Base-by-base conservation (phyloP, 768 basidiomycete species). In the Artomyces pyxidatus region DNA sequence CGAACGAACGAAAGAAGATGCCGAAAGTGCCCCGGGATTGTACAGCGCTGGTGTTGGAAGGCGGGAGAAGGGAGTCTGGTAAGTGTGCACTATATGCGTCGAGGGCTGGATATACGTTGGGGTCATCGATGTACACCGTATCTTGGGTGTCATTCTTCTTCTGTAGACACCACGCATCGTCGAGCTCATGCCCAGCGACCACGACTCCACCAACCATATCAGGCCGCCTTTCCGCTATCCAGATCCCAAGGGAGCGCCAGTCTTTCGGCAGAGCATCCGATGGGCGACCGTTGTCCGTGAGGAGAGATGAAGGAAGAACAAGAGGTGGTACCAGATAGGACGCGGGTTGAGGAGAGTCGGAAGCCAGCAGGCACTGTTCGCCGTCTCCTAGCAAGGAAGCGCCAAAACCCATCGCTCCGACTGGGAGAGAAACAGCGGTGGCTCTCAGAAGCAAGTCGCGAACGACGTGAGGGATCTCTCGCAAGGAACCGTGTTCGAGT, bases 291-390 rank as follows among this genome's bases (percentile, higher is more conserved):
- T 27, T 62, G 12, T 64, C 64, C 63, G 57, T 63, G 40, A 60
- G 53, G 27, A 55, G 58, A 17, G 60, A 45, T 1, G 63, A 51
- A 9, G 74, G 74, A 26, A 76, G 54, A 6, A 81, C 65, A 52
- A 86, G 79, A 2, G 85, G 85, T 14, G 85, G 85, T 3, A 77
- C 58, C 2, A 87, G 65, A 60, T 75, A 79, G 3, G 66, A 60
- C 3, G 76, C 79, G 22, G 70, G 60, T 26, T 68, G 68, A 19
- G 65, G 58, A 7, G 52, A 50, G 0, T 59, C 57, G 8, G 65
- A 62, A 5, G 67, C 59, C n/a, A 53, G 45, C 37, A 72, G 19
- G 42, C 58, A 60, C 22, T 19, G 11, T 27, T 23, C 35, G 11
- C 37, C 27, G 6, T 30, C 49, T 12, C 17, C 37, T 35, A 41